Base-by-base conservation (phyloP, 331 rosid genomes). In the Arachis monticola region DNA sequence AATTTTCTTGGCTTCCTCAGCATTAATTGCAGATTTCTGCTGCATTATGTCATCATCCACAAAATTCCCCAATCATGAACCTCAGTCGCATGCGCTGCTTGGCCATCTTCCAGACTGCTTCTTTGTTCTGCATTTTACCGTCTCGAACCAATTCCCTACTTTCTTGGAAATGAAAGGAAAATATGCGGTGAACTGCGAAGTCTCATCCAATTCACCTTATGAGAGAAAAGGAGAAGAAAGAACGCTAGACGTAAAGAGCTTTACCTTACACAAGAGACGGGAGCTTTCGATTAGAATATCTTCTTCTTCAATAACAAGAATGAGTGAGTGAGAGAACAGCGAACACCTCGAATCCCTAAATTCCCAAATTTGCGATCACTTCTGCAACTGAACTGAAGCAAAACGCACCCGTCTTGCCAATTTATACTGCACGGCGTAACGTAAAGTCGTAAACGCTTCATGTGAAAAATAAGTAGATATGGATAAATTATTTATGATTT, bases 1-100 rank as follows among this genome's bases (percentile, higher is more conserved):
- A 67, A 86, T 57, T 79, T 91, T 91, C 77, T 79, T 89, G 12
- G 90, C 88, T 81, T 92, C 96, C 74, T 92, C 91, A 1, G 87
- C 88, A 40, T 80, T 88, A 81, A 94, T 82, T 50, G 85, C 71
- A 69, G 85, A 82, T 31, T 90, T 85, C 69, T 89, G 97, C 79
- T 83, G 91, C 87, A 92, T 84, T 79, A 88, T 81, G 77, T 90
- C 97, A 40, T 90, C 94, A 72, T 89, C 97, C 44, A 74, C 90
- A 81, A 78, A 89, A 69, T 63, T 79, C 32, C 35, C 96, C 98
- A 93, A 32, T 64, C 87, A 71, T 72, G 90, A n/a, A 81, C 74
- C 10, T 70, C 88, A 55, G 88, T 42, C 14, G 75, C 77, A 50
- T 79, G 60, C 70, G 67, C 84, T 10, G 44, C 64, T 71, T 85